phyloP scores from a whole-genome alignment of 1,139 yeast species.

The Saccharomyces hybrid region DNA sequence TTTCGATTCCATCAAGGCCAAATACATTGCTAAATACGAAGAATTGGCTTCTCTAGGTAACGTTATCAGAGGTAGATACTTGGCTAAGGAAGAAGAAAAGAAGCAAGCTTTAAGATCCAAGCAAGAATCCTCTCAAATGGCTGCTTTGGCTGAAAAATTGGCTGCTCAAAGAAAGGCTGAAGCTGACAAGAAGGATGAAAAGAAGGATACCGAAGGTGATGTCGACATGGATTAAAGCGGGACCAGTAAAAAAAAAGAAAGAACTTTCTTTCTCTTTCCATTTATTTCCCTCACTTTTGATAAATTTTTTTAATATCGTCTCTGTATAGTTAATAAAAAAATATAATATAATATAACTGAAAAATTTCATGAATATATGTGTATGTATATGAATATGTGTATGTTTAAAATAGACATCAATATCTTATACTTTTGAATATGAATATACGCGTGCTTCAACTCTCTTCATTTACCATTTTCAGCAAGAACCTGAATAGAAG shows the following conservation, averaged over 20 bases:
- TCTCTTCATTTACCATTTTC: no score
- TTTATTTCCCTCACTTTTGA: background rate
- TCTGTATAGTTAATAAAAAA: background rate
- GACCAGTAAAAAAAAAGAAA: background rate
- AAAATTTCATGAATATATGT: background rate
- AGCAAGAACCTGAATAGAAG: no score
- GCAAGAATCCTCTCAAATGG: slow-evolving; percentile 78
- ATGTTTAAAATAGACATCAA: no score
- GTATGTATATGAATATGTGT: background rate
- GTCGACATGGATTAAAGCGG: background rate
- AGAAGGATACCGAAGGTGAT: slow-evolving; percentile 1
- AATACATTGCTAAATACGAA: slow-evolving; percentile 94
- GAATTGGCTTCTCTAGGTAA: slow-evolving; percentile 92
- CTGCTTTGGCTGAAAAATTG: slow-evolving; percentile 83
- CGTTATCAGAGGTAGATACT: slow-evolving; percentile 88
- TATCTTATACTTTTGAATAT: no score
- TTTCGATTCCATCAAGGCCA: slow-evolving; percentile 90
- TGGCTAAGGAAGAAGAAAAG: slow-evolving; percentile 90
- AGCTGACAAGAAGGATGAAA: slow-evolving; percentile 28
- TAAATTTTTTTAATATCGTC: background rate
- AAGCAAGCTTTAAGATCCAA: slow-evolving; percentile 79
- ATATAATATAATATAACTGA: background rate
- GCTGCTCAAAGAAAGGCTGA: slow-evolving; percentile 63
- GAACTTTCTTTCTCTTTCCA: background rate
- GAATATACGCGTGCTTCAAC: background rate